Conservation (phyloP, 441 rosid species). For the Populus tomentosa region DNA sequence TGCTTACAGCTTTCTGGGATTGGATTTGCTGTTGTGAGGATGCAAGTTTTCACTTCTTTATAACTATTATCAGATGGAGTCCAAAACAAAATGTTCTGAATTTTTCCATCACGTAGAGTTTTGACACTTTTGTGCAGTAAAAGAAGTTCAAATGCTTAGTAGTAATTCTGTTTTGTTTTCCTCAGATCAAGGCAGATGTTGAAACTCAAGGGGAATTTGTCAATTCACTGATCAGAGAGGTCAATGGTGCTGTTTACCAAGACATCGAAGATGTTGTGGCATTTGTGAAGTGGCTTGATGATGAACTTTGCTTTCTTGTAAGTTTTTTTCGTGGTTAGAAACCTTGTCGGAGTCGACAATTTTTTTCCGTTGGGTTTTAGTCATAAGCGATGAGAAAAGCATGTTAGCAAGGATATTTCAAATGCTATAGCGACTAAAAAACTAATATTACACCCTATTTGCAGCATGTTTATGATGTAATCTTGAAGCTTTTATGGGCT, state of each 20-base stretch:
- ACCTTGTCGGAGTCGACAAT: too few species aligned
- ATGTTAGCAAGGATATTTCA: neutral
- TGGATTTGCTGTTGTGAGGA: neutral
- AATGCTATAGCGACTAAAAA: neutral
- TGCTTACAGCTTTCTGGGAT: neutral
- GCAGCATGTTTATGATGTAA: neutral
- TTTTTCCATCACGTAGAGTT: neutral
- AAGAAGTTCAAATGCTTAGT: neutral
- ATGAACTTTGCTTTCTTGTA: conserved; percentile 74
- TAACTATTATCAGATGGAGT: neutral
- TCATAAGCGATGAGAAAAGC: neutral
- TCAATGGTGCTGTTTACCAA: conserved; percentile 54
- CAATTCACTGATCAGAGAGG: conserved; percentile 59
- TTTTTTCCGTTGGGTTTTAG: neutral
- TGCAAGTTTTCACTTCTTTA: neutral
- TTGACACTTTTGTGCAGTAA: neutral
- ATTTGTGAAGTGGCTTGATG: conserved; percentile 83
- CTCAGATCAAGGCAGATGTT: conserved; percentile 68
- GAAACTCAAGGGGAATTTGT: conserved; percentile 80
- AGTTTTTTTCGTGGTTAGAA: conserved; percentile 17
- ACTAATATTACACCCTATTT: neutral
- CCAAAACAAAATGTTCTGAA: neutral
- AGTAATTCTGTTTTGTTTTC: neutral
- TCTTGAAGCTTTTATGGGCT: neutral
- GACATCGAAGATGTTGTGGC: conserved; percentile 72